Percentiles rank a stretch among this genome's conserved stretches.
Conservation (phyloP, 1,284 basidiomycete species). For the Porphyrellus sp. region DNA sequence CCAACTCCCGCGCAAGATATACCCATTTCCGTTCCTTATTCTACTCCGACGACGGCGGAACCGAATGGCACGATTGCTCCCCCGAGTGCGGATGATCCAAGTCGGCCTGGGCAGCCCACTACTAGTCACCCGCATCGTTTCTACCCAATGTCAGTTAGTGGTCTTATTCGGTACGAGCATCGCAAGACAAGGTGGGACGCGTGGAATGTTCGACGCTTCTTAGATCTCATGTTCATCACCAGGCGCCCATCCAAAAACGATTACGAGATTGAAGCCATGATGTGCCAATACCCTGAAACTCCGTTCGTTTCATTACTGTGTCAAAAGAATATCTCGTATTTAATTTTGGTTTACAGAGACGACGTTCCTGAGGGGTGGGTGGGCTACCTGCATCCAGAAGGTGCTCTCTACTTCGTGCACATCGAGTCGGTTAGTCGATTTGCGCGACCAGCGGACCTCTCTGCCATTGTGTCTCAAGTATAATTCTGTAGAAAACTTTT, state of each 20-base stretch:
- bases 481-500: conserved; percentile 29
- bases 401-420: conserved; percentile 32
- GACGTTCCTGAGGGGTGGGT: conserved; percentile 24
- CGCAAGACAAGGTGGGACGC: conserved; percentile 15
- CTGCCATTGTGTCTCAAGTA: background rate
- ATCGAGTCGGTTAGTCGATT: conserved; percentile 23
- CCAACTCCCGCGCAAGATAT: background rate
- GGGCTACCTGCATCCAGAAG: conserved; percentile 30
- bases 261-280: conserved; percentile 20
- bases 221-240: conserved; percentile 1
- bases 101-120: conserved; percentile 9
- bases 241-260: conserved; percentile 7
- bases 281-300: conserved; percentile 15
- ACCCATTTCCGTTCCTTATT: background rate
- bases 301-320: conserved; percentile 15
- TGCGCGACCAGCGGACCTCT: background rate
- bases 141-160: conserved; percentile 16
- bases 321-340: background rate
- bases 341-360: conserved; percentile 9
- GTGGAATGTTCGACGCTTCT: background rate
- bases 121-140: background rate
- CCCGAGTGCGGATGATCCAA: conserved; percentile 13
- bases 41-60: background rate
- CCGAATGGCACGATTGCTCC: background rate
- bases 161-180: conserved; percentile 18